These are phyloP conservation scores for Apiospora aurea DNA, from an alignment of 2,329 filamentous ascomycete genomes.

Conservation along the genomic window DNA sequence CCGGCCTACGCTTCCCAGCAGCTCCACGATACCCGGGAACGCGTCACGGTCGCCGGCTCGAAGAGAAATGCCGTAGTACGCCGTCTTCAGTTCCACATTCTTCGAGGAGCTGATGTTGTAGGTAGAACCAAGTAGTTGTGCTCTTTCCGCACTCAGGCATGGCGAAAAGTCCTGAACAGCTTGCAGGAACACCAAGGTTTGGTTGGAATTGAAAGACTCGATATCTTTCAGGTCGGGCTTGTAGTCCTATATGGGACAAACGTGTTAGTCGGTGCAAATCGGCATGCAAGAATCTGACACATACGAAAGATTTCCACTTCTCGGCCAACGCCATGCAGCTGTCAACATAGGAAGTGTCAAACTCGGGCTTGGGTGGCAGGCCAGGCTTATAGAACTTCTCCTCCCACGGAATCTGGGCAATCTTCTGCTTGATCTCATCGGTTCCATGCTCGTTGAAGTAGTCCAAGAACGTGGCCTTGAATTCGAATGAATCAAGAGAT, in stretches of 20 bases:
- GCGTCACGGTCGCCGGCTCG: slow-evolving; percentile 73
- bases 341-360: slow-evolving; percentile 88
- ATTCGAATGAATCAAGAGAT: slow-evolving; percentile 92
- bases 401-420: slow-evolving; percentile 86
- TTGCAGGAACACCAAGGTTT: slow-evolving; percentile 91
- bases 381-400: slow-evolving; percentile 88
- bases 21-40: slow-evolving; percentile 73
- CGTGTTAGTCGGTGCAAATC: neutral
- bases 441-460: slow-evolving; percentile 79
- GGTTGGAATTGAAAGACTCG: slow-evolving; percentile 79
- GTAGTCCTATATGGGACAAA: slow-evolving; percentile 54
- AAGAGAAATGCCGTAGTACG: slow-evolving; percentile 83
- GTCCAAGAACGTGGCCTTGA: slow-evolving; percentile 84
- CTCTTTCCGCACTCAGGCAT: slow-evolving; percentile 69
- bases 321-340: slow-evolving; percentile 82
- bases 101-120: slow-evolving; percentile 78
- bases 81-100: slow-evolving; percentile 85
- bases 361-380: slow-evolving; percentile 86
- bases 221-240: slow-evolving; percentile 74
- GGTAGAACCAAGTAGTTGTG: slow-evolving; percentile 73
- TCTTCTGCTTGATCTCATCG: slow-evolving; percentile 65
- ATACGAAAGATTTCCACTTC: slow-evolving; percentile 75
- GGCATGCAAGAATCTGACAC: slow-evolving; percentile 30
- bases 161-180: slow-evolving; percentile 72
- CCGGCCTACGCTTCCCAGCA: slow-evolving; percentile 82